Evolutionary conservation across 2,329 filamentous ascomycete species (phyloP).

Genomic region (Chrysoporthe deuterocubensis): DNA sequence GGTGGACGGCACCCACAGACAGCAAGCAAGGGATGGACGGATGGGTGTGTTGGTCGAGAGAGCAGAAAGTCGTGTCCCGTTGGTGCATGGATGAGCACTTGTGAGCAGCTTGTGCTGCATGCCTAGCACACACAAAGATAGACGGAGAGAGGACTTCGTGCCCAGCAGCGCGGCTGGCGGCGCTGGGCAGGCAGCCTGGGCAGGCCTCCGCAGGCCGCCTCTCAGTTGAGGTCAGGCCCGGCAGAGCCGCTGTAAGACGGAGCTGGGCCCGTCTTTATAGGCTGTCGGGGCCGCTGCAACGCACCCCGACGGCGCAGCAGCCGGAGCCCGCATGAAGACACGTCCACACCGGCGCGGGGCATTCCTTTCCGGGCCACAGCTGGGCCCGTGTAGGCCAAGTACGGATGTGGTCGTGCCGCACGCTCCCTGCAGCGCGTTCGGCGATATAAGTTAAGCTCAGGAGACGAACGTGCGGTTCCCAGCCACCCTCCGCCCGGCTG

Average conservation of each 20-base stretch:
- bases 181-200: neutral
- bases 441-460: too few species aligned
- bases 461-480: too few species aligned
- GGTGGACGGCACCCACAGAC: too few species aligned
- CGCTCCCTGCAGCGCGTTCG: too few species aligned
- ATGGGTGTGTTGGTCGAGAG: too few species aligned
- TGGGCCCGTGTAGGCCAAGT: neutral
- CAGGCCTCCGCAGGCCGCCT: neutral
- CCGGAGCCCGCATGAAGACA: neutral
- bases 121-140: too few species aligned
- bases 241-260: neutral
- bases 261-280: neutral
- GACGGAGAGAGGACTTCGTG: too few species aligned
- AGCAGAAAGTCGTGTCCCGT: neutral
- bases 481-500: too few species aligned
- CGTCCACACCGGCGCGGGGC: neutral
- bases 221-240: too few species aligned
- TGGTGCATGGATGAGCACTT: neutral
- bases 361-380: neutral
- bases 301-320: neutral
- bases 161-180: neutral
- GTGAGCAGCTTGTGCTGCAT: too few species aligned
- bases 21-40: neutral
- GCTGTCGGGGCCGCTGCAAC: neutral
- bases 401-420: too few species aligned